These are phyloP conservation scores for Sonneratia alba DNA, from an alignment of 345 rosid genomes.

Conservation along the genomic window DNA sequence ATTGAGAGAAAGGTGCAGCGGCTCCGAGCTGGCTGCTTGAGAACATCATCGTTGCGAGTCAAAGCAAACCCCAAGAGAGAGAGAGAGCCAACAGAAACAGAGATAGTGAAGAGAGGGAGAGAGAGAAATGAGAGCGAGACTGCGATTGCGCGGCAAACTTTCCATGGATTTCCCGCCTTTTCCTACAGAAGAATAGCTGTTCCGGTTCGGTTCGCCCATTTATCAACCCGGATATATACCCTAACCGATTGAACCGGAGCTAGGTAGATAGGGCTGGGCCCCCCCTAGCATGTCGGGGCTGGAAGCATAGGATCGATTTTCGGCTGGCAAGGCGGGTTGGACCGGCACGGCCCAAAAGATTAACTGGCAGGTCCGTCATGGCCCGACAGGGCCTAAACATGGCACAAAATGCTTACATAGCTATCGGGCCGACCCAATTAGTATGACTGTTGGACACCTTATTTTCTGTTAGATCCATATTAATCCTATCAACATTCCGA, in stretches of 20 bases:
- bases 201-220: background rate
- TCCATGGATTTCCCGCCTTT: background rate
- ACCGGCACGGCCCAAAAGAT: no score
- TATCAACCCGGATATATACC: background rate
- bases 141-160: background rate
- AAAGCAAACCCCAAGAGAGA: background rate
- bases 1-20: conserved; percentile 62
- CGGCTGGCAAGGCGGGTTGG: no score
- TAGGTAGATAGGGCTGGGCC: background rate
- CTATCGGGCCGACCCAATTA: no score
- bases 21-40: conserved; percentile 65
- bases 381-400: no score
- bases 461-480: no score
- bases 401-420: no score
- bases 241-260: background rate
- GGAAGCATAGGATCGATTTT: background rate
- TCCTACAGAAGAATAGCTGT: background rate
- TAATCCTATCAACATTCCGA: no score
- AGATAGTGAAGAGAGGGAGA: background rate
- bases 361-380: no score
- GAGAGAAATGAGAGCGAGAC: background rate
- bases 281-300: background rate
- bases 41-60: conserved; percentile 34
- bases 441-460: no score
- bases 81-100: background rate